Conservation (phyloP, 2,329 filamentous ascomycete genomes). For the Fusarium sp. region DNA sequence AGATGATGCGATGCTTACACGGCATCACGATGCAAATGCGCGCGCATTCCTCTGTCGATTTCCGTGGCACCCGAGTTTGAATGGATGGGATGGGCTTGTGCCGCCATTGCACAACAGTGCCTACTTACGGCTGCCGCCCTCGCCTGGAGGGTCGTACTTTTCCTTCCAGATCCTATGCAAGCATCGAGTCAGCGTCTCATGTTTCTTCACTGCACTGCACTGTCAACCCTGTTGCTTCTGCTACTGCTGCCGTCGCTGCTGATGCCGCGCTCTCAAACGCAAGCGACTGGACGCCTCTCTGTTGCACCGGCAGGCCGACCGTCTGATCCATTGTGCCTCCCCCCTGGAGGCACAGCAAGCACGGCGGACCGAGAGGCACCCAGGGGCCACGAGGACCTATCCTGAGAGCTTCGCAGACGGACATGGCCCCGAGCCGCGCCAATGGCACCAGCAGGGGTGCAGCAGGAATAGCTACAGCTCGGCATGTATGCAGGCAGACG, state of each 20-base stretch:
- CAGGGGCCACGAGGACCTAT: slow-evolving; percentile 31
- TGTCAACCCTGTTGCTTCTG: background rate
- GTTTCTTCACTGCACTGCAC: background rate
- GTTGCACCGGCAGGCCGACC: slow-evolving; percentile 10
- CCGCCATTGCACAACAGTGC: slow-evolving; percentile 2
- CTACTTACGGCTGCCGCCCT: slow-evolving; percentile 55
- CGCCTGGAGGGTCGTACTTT: slow-evolving; percentile 76
- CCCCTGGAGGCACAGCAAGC: slow-evolving; percentile 5
- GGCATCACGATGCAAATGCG: slow-evolving; percentile 14
- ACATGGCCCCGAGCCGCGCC: slow-evolving; percentile 13
- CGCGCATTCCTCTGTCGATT: slow-evolving; percentile 2
- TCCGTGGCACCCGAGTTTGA: slow-evolving; percentile 16
- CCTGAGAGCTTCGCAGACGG: background rate
- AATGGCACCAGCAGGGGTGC: slow-evolving; percentile 19
- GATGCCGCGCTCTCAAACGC: background rate
- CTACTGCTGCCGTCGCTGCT: background rate
- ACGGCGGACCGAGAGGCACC: background rate
- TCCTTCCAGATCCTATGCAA: slow-evolving; percentile 93
- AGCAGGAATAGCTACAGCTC: slow-evolving; percentile 9
- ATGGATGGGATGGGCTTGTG: background rate
- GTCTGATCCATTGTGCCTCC: slow-evolving; percentile 10
- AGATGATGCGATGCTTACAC: slow-evolving; percentile 13
- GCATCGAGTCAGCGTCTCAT: slow-evolving; percentile 28
- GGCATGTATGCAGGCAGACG: slow-evolving; percentile 15
- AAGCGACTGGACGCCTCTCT: slow-evolving; percentile 12